A percentile compares a stretch with the other conserved stretches of the same genome.
Evolutionary conservation across 2,329 filamentous ascomycete genomes (phyloP).

Genomic region (Cladosporium sp.): DNA sequence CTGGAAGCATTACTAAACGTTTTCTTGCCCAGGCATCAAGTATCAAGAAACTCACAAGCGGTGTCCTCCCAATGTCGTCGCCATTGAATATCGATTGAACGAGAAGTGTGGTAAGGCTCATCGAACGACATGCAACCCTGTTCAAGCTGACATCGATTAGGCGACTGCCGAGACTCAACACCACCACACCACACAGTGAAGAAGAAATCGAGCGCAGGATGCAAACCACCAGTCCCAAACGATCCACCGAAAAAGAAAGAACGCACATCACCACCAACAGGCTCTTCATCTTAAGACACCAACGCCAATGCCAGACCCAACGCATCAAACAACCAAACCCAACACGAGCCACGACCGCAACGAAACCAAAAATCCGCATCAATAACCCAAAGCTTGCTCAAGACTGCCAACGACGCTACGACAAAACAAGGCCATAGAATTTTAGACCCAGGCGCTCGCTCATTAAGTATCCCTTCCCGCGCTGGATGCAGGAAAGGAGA

Average conservation of each 20-base stretch:
- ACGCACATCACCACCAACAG: too few relatives aligned
- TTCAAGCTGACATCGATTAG: conserved; percentile 1
- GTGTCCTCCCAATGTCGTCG: conserved; percentile 52
- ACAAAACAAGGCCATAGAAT: too few relatives aligned
- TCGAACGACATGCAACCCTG: neutral
- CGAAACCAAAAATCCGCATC: too few relatives aligned
- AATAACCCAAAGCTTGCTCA: too few relatives aligned
- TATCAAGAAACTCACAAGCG: conserved; percentile 52
- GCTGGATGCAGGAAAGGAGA: too few relatives aligned
- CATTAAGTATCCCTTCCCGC: too few relatives aligned
- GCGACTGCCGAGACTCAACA: conserved; percentile 15
- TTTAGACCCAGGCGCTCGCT: too few relatives aligned
- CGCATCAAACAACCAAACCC: too few relatives aligned
- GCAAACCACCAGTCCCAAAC: neutral
- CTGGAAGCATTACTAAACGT: neutral
- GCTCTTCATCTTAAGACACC: too few relatives aligned
- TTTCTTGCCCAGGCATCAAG: conserved; percentile 30
- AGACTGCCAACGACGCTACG: too few relatives aligned
- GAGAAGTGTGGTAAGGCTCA: conserved; percentile 42
- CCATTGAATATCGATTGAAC: conserved; percentile 46
- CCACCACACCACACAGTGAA: conserved; percentile 5
- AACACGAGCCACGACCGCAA: too few relatives aligned
- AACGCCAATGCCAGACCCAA: too few relatives aligned
- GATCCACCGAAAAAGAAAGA: conserved; percentile 5
- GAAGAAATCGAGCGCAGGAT: neutral